Percentiles rank a stretch among this genome's conserved stretches.
These are phyloP conservation scores for Verticillium tricorpus DNA, from an alignment of 2,329 filamentous ascomycete genomes.

Conservation along the genomic window DNA sequence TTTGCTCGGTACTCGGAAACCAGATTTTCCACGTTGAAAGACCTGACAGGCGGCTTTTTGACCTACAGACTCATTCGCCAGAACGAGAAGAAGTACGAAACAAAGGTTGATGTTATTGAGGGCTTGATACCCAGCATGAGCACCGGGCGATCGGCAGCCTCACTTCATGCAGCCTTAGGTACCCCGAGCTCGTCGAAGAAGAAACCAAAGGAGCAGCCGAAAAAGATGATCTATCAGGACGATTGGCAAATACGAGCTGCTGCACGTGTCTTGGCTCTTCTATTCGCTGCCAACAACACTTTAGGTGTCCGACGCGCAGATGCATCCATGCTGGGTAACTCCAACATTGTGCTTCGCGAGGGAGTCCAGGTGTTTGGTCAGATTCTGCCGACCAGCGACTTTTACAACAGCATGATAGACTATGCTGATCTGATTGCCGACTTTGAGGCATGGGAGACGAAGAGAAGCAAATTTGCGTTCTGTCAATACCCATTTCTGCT, in stretches of 20 bases:
- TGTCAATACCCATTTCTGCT: slow-evolving; percentile 91
- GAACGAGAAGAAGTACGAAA: slow-evolving; percentile 59
- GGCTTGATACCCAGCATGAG: slow-evolving; percentile 71
- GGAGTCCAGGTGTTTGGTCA: slow-evolving; percentile 52
- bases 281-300: slow-evolving; percentile 76
- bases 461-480: slow-evolving; percentile 72
- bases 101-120: slow-evolving; percentile 55
- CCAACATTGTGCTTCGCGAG: slow-evolving; percentile 26
- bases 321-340: slow-evolving; percentile 12
- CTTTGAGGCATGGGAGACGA: slow-evolving; percentile 83
- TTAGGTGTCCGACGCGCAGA: slow-evolving; percentile 30
- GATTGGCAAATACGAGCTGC: slow-evolving; percentile 89
- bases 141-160: slow-evolving; percentile 60
- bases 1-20: slow-evolving; percentile 64
- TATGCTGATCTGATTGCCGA: slow-evolving; percentile 81
- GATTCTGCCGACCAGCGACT: slow-evolving; percentile 74
- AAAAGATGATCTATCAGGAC: slow-evolving; percentile 63
- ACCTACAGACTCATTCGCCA: slow-evolving; percentile 74
- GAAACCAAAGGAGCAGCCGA: slow-evolving; percentile 50
- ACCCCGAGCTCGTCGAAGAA: slow-evolving; percentile 43
- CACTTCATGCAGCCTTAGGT: slow-evolving; percentile 73
- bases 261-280: slow-evolving; percentile 71
- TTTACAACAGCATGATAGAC: slow-evolving; percentile 84
- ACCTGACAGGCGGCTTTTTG: slow-evolving; percentile 73
- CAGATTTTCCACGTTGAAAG: slow-evolving; percentile 69